Percentiles rank a stretch among this genome's conserved stretches.
phyloP scores from a whole-genome alignment of 2,329 filamentous ascomycete genomes.

The Talaromyces amestolkiae region DNA sequence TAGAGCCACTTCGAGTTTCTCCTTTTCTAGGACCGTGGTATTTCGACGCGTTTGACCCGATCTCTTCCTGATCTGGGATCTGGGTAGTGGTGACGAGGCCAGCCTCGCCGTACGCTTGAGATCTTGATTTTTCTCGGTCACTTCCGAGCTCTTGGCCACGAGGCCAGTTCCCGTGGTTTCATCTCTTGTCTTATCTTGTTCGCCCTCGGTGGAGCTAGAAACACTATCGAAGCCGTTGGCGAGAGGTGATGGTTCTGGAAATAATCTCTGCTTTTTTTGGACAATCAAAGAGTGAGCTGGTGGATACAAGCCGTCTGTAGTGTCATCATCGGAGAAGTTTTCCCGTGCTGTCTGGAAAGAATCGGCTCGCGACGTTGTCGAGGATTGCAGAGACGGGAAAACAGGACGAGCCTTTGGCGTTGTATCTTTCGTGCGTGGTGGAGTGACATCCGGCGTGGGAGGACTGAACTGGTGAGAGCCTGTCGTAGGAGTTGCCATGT shows the following conservation, averaged over 20 bases:
- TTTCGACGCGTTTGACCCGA: background rate
- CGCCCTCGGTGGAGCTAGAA: conserved; percentile 26
- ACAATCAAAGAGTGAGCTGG: conserved; percentile 5
- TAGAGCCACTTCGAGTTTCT: background rate
- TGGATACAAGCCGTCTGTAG: conserved; percentile 40
- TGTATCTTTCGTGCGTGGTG: conserved; percentile 54
- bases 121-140: conserved; percentile 23
- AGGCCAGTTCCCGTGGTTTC: background rate
- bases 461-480: conserved; percentile 66
- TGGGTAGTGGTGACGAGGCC: conserved; percentile 7
- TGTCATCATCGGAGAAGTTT: conserved; percentile 61
- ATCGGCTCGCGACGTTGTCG: conserved; percentile 58
- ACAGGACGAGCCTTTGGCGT: conserved; percentile 39
- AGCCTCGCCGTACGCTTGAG: background rate
- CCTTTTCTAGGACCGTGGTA: background rate
- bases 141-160: background rate
- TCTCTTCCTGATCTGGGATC: background rate
- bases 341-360: conserved; percentile 73
- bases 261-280: conserved; percentile 32
- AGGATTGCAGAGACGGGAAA: conserved; percentile 56
- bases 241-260: conserved; percentile 19
- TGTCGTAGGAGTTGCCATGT: conserved; percentile 45
- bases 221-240: conserved; percentile 39
- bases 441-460: conserved; percentile 73
- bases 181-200: background rate